phyloP scores from a whole-genome alignment of 805 yeast species.

The Candida nemodendra region DNA sequence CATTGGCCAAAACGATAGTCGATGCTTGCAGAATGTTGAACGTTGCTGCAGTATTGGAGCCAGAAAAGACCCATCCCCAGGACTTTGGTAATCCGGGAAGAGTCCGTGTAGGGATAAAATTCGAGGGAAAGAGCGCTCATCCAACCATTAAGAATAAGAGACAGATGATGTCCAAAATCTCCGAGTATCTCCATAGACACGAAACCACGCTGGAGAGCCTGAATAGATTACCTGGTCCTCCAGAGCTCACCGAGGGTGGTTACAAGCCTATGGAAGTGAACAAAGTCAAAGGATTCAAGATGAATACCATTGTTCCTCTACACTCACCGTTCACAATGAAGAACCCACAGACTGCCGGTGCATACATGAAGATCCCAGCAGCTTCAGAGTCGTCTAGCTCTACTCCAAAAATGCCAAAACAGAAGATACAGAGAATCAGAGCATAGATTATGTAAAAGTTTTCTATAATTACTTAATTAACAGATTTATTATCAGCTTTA shows the following conservation, averaged over 20 bases:
- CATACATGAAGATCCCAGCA: constrained; percentile 56
- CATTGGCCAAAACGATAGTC: constrained; percentile 77
- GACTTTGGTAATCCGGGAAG: constrained; percentile 98
- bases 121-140: constrained; percentile 41
- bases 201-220: constrained; percentile 70
- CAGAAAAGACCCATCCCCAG: constrained; percentile 90
- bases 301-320: constrained; percentile 87
- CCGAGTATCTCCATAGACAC: constrained; percentile 57
- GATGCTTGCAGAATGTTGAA: constrained; percentile 55
- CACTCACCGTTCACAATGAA: constrained; percentile 78
- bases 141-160: constrained; percentile 54
- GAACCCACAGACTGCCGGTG: constrained; percentile 74
- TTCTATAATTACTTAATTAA: not conserved
- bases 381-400: constrained; percentile 25
- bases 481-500: constrained; percentile 3
- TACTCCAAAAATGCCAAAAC: constrained; percentile 48
- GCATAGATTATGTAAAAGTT: constrained; percentile 5
- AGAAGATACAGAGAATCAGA: constrained; percentile 61
- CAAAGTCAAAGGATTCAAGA: constrained; percentile 77
- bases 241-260: constrained; percentile 49
- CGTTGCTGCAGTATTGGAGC: constrained; percentile 52
- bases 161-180: constrained; percentile 57
- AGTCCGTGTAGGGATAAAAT: constrained; percentile 68
- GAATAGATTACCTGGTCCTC: constrained; percentile 63
- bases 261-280: constrained; percentile 64